phyloP scores from a whole-genome alignment of 2,329 filamentous ascomycete genomes.

The Chrysosporium queenslandicum region DNA sequence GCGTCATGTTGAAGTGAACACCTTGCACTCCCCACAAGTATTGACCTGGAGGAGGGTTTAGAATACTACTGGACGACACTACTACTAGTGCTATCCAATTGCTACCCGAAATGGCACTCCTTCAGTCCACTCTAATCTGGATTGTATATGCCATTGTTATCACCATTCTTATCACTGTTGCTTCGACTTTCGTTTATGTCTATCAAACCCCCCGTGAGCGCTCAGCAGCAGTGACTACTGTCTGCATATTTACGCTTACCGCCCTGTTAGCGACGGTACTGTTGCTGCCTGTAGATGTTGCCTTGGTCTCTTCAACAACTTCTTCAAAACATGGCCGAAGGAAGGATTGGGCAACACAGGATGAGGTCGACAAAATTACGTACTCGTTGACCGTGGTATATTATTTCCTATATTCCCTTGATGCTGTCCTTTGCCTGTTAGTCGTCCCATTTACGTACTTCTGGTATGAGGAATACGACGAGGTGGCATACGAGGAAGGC shows the following conservation, averaged over 20 bases:
- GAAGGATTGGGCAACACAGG: slow-evolving; percentile 89
- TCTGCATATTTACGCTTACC: slow-evolving; percentile 79
- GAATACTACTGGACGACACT: too few relatives aligned
- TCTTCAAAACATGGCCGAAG: slow-evolving; percentile 65
- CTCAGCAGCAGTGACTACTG: slow-evolving; percentile 66
- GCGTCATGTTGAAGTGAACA: background rate
- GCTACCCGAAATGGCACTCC: slow-evolving; percentile 48
- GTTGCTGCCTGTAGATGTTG: slow-evolving; percentile 88
- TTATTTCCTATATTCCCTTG: slow-evolving; percentile 83
- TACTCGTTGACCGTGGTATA: slow-evolving; percentile 79
- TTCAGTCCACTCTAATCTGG: slow-evolving; percentile 91
- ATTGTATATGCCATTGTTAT: slow-evolving; percentile 80
- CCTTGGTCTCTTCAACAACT: slow-evolving; percentile 81
- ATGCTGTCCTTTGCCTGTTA: slow-evolving; percentile 78
- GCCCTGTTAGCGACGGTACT: slow-evolving; percentile 83
- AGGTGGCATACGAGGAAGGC: slow-evolving; percentile 72
- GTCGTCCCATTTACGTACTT: slow-evolving; percentile 96
- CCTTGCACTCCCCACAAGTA: background rate
- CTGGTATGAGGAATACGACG: slow-evolving; percentile 95
- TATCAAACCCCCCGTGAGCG: slow-evolving; percentile 87
- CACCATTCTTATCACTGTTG: slow-evolving; percentile 62
- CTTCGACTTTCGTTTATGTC: slow-evolving; percentile 76
- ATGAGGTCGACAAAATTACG: slow-evolving; percentile 66
- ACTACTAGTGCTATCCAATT: too few relatives aligned
- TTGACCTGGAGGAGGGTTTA: too few relatives aligned